Base-by-base conservation (phyloP, 129 eudicot species). In the Helichrysum umbraculigerum region DNA sequence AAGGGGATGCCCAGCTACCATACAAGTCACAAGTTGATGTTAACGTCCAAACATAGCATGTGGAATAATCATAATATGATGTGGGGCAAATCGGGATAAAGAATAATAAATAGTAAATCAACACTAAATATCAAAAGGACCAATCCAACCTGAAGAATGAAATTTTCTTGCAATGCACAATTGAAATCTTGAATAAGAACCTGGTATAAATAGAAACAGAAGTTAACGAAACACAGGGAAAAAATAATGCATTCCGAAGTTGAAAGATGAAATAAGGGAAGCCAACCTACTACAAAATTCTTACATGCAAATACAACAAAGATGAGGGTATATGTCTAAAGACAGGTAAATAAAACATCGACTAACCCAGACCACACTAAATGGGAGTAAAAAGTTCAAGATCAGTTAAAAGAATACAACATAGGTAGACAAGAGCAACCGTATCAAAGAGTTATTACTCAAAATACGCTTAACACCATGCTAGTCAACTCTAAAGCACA, bases 101-200 rank as follows among this genome's bases (percentile, higher is more conserved):
- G 20, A 52, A 67, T 39, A 68, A 19, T 8, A 34, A 28, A 20
- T 50, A 42, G 28, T 34, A 66, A 28, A 50, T 47, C 64, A 42
- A 76, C 75, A 71, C 58, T 32, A 54, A 71, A 66, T 59, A 68
- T 73, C 20, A 54, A 71, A 72, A 29, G 35, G 51, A 11, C 56
- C 47, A 81, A 56, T 19, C 42, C 57, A 73, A 88, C 98, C 97
- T 93, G 98, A 52, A 93, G 88, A 72, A 93, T 88, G 79, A 93
- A 88, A 85, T 78, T 93, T 82, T 93, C 98, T 85, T 93, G 98
- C 84, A 90, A 82, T 54, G 98, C 98, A 73, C 98, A 93, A 66
- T 93, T 90, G 71, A 93, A 93, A 86, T 93, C 98, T 78, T 90
- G 95, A 73, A 90, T 73, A 70, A 93, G 97, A 51, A 88, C 95